phyloP scores from a whole-genome alignment of 441 rosid genomes.

The Brassica balearica region DNA sequence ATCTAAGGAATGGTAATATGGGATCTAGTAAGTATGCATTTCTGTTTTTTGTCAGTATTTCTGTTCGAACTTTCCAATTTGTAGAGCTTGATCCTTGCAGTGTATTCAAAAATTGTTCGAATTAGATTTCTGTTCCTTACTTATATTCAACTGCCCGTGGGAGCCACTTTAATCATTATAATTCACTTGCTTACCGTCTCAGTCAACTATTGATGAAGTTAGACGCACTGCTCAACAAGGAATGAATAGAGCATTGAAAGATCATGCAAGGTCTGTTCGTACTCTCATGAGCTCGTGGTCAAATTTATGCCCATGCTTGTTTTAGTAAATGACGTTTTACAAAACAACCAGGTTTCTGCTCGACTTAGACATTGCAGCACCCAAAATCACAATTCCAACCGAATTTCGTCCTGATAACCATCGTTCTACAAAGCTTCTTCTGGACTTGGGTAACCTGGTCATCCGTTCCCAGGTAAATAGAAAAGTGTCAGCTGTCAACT shows the following conservation, averaged over 20 bases:
- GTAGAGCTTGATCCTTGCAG: constrained; percentile 28
- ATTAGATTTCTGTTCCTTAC: constrained; percentile 25
- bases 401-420: constrained; percentile 77
- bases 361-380: constrained; percentile 99
- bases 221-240: constrained; percentile 98
- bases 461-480: constrained; percentile 82
- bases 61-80: constrained; percentile 31
- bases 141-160: constrained; percentile 21
- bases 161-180: constrained; percentile 26
- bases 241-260: constrained; percentile 90
- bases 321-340: constrained; percentile 40
- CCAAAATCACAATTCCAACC: constrained; percentile 97
- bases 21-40: constrained; percentile 15
- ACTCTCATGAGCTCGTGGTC: constrained; percentile 29
- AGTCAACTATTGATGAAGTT: constrained; percentile 99
- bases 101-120: constrained; percentile 21
- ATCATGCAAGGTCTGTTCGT: constrained; percentile 78
- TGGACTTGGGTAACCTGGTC: constrained; percentile 95
- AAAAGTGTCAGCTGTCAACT: constrained; percentile 29
- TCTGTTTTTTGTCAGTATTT: constrained; percentile 14
- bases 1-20: constrained; percentile 20
- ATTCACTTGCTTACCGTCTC: constrained; percentile 38
- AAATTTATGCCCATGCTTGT: constrained; percentile 20
- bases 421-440: constrained; percentile 88
- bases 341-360: constrained; percentile 78